Percentiles rank a stretch among this genome's conserved stretches.
Conservation (phyloP, 345 rosid species). For the Syzygium aromaticum region DNA sequence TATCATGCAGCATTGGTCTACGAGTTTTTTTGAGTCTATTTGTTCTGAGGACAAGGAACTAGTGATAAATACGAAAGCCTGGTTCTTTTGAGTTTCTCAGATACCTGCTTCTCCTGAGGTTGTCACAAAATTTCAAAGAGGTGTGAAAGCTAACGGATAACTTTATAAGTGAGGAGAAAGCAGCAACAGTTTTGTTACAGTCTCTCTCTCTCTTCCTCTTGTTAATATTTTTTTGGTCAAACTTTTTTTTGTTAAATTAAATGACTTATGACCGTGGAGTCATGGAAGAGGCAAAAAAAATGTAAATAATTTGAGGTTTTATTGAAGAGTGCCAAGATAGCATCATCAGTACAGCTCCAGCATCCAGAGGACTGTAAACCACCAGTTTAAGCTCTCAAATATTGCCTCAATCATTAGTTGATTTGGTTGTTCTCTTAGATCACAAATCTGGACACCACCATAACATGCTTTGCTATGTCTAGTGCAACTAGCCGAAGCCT, state of each 20-base stretch:
- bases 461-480: neutral
- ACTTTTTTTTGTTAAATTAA: neutral
- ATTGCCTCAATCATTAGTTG: neutral
- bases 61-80: neutral
- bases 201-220: neutral
- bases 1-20: neutral
- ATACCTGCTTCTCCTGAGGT: neutral
- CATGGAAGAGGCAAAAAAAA: neutral
- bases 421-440: neutral
- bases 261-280: neutral
- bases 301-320: neutral
- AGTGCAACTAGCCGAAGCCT: neutral
- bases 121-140: neutral
- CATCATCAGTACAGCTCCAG: neutral
- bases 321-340: neutral
- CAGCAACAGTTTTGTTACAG: neutral
- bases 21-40: neutral
- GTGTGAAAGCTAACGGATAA: neutral
- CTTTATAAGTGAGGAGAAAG: neutral
- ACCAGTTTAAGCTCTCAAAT: neutral
- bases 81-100: neutral
- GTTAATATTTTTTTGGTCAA: neutral
- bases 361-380: neutral
- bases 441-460: neutral
- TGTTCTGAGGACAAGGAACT: neutral